phyloP scores from a whole-genome alignment of 257 asterid genomes.

The Forsythia suspensa region DNA sequence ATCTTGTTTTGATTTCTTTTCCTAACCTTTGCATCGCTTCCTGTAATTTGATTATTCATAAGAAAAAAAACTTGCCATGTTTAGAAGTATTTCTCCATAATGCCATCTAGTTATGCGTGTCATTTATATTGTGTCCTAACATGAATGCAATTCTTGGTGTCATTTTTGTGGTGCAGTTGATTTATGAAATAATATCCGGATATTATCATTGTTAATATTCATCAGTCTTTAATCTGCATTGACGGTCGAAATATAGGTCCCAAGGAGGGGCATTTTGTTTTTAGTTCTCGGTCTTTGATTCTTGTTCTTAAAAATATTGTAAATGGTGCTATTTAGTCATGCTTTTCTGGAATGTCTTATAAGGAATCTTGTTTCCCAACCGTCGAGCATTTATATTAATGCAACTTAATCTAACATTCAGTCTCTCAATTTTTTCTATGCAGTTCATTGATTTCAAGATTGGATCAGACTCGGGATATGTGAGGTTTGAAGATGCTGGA shows the following conservation, averaged over 20 bases:
- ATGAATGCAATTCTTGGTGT: background rate
- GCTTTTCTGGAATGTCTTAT: background rate
- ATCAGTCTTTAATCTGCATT: background rate
- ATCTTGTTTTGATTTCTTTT: background rate
- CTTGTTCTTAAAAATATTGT: background rate
- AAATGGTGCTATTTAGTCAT: background rate
- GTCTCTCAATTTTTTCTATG: slow-evolving; percentile 17
- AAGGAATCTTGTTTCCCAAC: background rate
- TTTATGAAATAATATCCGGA: background rate
- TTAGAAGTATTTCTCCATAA: background rate
- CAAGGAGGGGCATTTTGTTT: background rate
- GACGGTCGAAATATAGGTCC: background rate
- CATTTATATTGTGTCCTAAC: background rate
- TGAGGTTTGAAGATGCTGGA: slow-evolving; percentile 85
- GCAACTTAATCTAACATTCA: background rate
- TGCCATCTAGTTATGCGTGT: background rate
- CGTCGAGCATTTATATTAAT: too few relatives aligned
- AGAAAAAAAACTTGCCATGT: background rate
- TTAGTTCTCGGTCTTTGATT: background rate
- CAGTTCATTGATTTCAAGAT: slow-evolving; percentile 81
- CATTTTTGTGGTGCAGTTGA: background rate
- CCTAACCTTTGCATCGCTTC: background rate
- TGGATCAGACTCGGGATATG: slow-evolving; percentile 71
- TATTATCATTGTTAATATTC: background rate
- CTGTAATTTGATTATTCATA: background rate